Percentiles rank a stretch among this genome's conserved stretches.
These are phyloP conservation scores for Arbutus unedo DNA, from an alignment of 148 eudicot species.

Conservation along the genomic window DNA sequence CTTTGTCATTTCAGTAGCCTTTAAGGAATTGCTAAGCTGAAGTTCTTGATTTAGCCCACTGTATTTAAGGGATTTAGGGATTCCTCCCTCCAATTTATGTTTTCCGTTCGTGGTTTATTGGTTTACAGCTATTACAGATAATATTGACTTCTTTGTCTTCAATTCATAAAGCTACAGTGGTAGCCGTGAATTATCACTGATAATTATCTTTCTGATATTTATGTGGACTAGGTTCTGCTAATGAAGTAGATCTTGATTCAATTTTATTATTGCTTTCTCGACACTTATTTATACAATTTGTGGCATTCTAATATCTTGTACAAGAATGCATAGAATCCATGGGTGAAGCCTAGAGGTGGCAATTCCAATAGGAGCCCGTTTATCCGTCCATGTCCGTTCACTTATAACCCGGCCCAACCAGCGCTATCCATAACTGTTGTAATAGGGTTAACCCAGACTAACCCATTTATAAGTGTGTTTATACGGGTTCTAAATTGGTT, in stretches of 20 bases:
- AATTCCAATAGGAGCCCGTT: too few relatives aligned
- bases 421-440: too few relatives aligned
- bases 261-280: background rate
- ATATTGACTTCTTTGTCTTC: background rate
- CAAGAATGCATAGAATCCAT: background rate
- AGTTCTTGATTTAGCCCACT: background rate
- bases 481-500: too few relatives aligned
- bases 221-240: background rate
- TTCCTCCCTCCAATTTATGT: background rate
- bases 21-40: background rate
- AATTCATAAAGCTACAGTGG: background rate
- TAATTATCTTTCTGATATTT: background rate
- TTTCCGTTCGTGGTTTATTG: background rate
- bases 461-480: too few relatives aligned
- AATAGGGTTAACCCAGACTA: too few relatives aligned
- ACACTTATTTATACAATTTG: background rate
- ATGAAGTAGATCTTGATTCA: background rate
- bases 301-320: background rate
- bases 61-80: background rate
- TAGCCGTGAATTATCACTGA: background rate
- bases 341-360: background rate
- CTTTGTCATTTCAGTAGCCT: background rate
- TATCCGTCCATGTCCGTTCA: too few relatives aligned
- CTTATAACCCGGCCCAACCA: too few relatives aligned
- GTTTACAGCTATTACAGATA: background rate